Base-by-base conservation (phyloP, 768 basidiomycete species). In the Cystobasidiopsis lactophilus region DNA sequence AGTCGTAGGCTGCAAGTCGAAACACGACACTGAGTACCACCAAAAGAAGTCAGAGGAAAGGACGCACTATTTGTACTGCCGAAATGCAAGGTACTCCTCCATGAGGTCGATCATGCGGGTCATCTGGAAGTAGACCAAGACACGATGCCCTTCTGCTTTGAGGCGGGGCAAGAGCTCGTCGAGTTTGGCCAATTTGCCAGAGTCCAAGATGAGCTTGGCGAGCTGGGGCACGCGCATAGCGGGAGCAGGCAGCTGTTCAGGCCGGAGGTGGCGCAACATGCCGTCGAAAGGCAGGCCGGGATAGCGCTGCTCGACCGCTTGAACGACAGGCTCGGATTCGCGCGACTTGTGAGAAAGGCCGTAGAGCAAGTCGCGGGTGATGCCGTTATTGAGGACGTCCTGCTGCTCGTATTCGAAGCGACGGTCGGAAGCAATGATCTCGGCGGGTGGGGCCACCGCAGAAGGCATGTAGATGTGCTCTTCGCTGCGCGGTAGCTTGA, bases 71-170 rank as follows among this genome's bases (percentile, higher is more conserved):
- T 58, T 59, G 55, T 63, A 46, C 66, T 95, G 89, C 2, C 91
- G 79, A 69, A 82, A 93, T 53, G 93, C 85, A 55, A 98, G 73
- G 65, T 95, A 98, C 65, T 96, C 93, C 66, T 96, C 93, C 77
- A 96, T 89, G 47, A 96, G 71, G 65, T 95, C 89, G 80, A 98
- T 93, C 93, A 96, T 98, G 54, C 81, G 77, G 13, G 91, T 96
- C 93, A 98, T 98, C 67, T 98, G 93, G 78, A 95, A 96, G 69
- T 96, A 98, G 19, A 98, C 74, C 60, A 98, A 68, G 14, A 91
- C 85, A 43, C 88, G 79, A 67, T 98, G 93, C 56, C 89, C 89
- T 1, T 79, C 82, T 33, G 77, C 73, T 69, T 93, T 96, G 53
- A 98, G 77, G 62, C 91, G 84, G 56, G 84, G 81, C 7, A 98